These are phyloP conservation scores for Chlamydomonas reinhardtii DNA, from an alignment of 163 green algal species.

Conservation along the genomic window DNA sequence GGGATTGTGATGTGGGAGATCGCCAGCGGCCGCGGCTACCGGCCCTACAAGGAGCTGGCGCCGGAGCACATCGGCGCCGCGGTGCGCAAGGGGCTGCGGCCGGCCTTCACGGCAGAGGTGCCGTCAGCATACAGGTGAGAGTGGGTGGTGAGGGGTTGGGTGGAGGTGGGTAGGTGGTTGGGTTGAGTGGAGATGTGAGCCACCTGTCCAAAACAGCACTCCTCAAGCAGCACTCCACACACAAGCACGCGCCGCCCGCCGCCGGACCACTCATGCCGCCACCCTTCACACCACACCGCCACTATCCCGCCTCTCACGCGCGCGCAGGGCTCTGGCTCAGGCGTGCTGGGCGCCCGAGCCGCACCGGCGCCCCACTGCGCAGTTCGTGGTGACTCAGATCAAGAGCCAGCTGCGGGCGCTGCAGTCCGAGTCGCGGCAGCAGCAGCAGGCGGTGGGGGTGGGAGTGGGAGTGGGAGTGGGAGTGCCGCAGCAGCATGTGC, in stretches of 20 bases:
- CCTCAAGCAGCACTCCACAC: no score
- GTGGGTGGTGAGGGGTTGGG: neutral
- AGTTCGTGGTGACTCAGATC: constrained; percentile 11
- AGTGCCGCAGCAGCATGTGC: no score
- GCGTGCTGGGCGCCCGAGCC: constrained; percentile 31
- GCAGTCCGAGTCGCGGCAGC: constrained; percentile 14
- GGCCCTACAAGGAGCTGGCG: constrained; percentile 46
- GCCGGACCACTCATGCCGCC: no score
- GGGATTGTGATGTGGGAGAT: constrained; percentile 49
- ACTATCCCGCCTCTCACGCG: no score
- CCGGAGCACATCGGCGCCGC: constrained; percentile 32
- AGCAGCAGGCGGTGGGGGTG: neutral
- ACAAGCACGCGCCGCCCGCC: no score
- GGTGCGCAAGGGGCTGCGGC: constrained; percentile 8
- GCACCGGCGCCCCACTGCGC: neutral
- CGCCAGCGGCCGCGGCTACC: constrained; percentile 37
- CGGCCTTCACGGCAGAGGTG: constrained; percentile 17
- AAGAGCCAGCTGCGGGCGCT: constrained; percentile 28
- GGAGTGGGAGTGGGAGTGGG: no score
- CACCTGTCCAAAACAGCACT: no score
- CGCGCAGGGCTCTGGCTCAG: constrained; percentile 25
- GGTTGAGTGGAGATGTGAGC: no score
- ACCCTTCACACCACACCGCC: no score
- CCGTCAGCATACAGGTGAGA: constrained; percentile 30
- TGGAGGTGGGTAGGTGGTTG: neutral